phyloP scores from a whole-genome alignment of 306 rosid species.

The Lagenaria siceraria region DNA sequence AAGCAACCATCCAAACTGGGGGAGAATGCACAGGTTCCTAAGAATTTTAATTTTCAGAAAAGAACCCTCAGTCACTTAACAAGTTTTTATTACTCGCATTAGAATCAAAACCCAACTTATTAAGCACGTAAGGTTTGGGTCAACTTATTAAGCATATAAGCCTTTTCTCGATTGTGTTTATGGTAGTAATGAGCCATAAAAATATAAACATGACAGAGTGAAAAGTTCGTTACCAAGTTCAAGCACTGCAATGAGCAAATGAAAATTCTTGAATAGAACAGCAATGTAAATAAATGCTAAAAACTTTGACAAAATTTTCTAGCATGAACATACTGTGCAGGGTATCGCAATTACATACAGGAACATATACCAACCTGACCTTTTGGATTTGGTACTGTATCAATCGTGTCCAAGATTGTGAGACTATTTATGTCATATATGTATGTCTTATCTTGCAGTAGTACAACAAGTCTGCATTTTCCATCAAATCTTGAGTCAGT shows the following conservation, averaged over 20 bases:
- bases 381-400: slow-evolving; percentile 67
- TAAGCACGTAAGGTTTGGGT: background rate
- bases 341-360: background rate
- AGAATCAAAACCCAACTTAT: background rate
- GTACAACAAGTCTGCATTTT: slow-evolving; percentile 72
- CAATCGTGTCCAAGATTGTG: slow-evolving; percentile 71
- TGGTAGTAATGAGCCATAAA: background rate
- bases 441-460: slow-evolving; percentile 80
- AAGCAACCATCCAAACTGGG: slow-evolving; percentile 73
- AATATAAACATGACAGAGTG: background rate
- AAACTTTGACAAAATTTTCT: slow-evolving; percentile 3
- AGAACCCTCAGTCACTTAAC: background rate
- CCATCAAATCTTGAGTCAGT: slow-evolving; percentile 7
- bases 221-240: background rate
- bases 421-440: slow-evolving; percentile 72
- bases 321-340: slow-evolving; percentile 9
- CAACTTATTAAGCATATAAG: background rate
- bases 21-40: slow-evolving; percentile 88
- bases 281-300: background rate
- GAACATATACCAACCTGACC: slow-evolving; percentile 40
- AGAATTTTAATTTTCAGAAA: background rate
- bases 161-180: background rate
- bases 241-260: background rate
- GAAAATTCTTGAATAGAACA: background rate
- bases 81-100: background rate